Percentiles rank a stretch among this genome's conserved stretches.
These are phyloP conservation scores for Metschnikowia gelsemii DNA, from an alignment of 805 yeast genomes.

Conservation along the genomic window DNA sequence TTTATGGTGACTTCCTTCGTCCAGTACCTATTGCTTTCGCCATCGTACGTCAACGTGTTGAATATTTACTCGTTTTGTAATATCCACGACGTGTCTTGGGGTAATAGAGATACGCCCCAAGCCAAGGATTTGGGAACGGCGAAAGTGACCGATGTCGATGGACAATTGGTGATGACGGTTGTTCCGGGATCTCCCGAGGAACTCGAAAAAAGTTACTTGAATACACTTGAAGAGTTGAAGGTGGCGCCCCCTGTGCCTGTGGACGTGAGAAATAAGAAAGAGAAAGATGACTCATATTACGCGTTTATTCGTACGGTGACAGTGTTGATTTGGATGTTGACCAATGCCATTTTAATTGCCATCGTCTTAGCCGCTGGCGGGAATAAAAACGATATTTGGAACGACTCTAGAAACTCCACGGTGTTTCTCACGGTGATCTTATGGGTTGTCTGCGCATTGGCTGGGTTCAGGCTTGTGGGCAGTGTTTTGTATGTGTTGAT, in stretches of 20 bases:
- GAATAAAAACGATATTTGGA: slow-evolving; percentile 42
- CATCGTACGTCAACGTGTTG: slow-evolving; percentile 85
- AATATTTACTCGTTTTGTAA: slow-evolving; percentile 96
- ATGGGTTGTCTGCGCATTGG: slow-evolving; percentile 92
- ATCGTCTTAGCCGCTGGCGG: slow-evolving; percentile 87
- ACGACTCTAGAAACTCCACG: slow-evolving; percentile 47
- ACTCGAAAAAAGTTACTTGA: slow-evolving; percentile 70
- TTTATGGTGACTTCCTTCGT: slow-evolving; percentile 86
- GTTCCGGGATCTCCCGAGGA: slow-evolving; percentile 73
- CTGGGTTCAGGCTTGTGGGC: slow-evolving; percentile 79
- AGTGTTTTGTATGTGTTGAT: slow-evolving; percentile 56
- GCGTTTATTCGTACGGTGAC: slow-evolving; percentile 89
- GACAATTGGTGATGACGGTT: slow-evolving; percentile 38
- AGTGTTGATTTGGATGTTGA: slow-evolving; percentile 83
- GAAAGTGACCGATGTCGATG: slow-evolving; percentile 48
- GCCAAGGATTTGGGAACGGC: slow-evolving; percentile 82
- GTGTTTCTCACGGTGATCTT: slow-evolving; percentile 78
- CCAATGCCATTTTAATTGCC: slow-evolving; percentile 79
- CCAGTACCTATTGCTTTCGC: slow-evolving; percentile 82
- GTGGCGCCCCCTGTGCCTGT: slow-evolving; percentile 29
- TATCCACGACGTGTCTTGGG: slow-evolving; percentile 96
- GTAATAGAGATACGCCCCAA: slow-evolving; percentile 79
- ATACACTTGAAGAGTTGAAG: slow-evolving; percentile 59
- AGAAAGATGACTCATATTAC: slow-evolving; percentile 69
- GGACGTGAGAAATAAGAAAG: slow-evolving; percentile 21